A percentile compares a stretch with the other conserved stretches of the same genome.
Conservation (phyloP, 495 filamentous ascomycete species). For the Halenospora varia region DNA sequence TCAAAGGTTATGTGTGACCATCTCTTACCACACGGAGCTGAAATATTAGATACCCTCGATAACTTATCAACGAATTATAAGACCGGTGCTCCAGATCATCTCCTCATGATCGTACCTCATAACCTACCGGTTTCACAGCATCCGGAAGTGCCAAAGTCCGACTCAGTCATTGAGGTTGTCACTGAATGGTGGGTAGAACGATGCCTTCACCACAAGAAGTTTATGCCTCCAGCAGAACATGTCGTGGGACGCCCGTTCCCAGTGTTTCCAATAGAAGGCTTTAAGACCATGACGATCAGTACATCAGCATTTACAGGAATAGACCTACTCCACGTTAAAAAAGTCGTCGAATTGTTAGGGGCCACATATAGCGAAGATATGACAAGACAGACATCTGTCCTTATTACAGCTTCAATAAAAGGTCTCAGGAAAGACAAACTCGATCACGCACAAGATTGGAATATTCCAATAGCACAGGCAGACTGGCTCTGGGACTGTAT, state of each 20-base stretch:
- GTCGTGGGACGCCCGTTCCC: conserved; percentile 73
- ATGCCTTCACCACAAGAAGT: conserved; percentile 69
- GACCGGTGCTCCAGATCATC: conserved; percentile 28
- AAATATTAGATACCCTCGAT: conserved; percentile 38
- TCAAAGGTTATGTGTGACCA: conserved; percentile 39
- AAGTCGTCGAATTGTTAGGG: conserved; percentile 69
- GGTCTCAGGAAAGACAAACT: conserved; percentile 70
- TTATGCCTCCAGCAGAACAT: conserved; percentile 66
- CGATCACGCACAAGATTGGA: conserved; percentile 64
- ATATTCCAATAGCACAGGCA: conserved; percentile 70
- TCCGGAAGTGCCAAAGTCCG: conserved; percentile 12
- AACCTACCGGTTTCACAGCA: conserved; percentile 18
- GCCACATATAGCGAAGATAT: conserved; percentile 75
- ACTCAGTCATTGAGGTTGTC: conserved; percentile 39
- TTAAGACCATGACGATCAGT: conserved; percentile 63
- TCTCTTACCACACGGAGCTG: conserved; percentile 41
- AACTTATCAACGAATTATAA: conserved; percentile 31
- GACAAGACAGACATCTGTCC: conserved; percentile 58
- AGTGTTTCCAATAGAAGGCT: conserved; percentile 62
- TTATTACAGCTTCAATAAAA: conserved; percentile 47
- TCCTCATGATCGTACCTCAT: conserved; percentile 48
- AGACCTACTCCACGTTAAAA: conserved; percentile 77
- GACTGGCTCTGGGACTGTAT: conserved; percentile 86
- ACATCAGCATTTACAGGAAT: conserved; percentile 82
- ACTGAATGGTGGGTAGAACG: conserved; percentile 93